Evolutionary conservation across 2,329 filamentous ascomycete genomes (phyloP).

Genomic region (Fusarium napiforme): DNA sequence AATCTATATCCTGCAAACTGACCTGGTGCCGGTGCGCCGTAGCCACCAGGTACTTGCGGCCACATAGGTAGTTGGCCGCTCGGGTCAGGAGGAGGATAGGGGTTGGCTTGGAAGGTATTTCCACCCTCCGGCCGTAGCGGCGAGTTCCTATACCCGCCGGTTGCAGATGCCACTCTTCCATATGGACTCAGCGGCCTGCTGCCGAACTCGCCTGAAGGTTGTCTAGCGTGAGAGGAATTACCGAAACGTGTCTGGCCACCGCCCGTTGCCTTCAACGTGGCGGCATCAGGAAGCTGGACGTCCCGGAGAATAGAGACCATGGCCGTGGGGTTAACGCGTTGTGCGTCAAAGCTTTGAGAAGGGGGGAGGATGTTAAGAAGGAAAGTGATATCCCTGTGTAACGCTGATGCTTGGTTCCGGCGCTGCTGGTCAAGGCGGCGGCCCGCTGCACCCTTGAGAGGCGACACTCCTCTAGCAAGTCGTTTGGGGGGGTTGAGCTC

Average conservation of each 20-base stretch:
- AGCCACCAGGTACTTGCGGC: slow-evolving; percentile 46
- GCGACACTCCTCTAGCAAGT: slow-evolving; percentile 87
- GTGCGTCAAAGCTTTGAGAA: slow-evolving; percentile 76
- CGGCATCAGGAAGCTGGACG: slow-evolving; percentile 72
- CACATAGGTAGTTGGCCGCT: slow-evolving; percentile 42
- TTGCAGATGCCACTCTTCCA: slow-evolving; percentile 53
- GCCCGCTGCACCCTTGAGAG: slow-evolving; percentile 89
- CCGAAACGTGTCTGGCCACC: slow-evolving; percentile 51
- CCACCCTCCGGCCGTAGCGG: slow-evolving; percentile 60
- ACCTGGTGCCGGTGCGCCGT: slow-evolving; percentile 48
- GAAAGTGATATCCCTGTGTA: slow-evolving; percentile 76
- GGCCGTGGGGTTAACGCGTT: slow-evolving; percentile 74
- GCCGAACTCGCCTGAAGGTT: slow-evolving; percentile 57
- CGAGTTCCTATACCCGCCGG: slow-evolving; percentile 62
- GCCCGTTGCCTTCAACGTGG: slow-evolving; percentile 62
- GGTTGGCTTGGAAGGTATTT: slow-evolving; percentile 42
- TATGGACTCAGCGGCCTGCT: slow-evolving; percentile 62
- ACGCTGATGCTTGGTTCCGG: slow-evolving; percentile 70
- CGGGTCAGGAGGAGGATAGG: slow-evolving; percentile 47
- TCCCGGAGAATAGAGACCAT: slow-evolving; percentile 79
- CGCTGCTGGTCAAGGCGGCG: slow-evolving; percentile 84
- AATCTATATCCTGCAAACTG: slow-evolving; percentile 53
- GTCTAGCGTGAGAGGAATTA: slow-evolving; percentile 53
- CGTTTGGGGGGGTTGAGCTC: slow-evolving; percentile 83
- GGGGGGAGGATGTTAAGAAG: slow-evolving; percentile 79